A percentile compares a stretch with the other conserved stretches of the same genome.
These are phyloP conservation scores for Arxiozyma telluris DNA, from an alignment of 1,139 yeast genomes.

Conservation along the genomic window DNA sequence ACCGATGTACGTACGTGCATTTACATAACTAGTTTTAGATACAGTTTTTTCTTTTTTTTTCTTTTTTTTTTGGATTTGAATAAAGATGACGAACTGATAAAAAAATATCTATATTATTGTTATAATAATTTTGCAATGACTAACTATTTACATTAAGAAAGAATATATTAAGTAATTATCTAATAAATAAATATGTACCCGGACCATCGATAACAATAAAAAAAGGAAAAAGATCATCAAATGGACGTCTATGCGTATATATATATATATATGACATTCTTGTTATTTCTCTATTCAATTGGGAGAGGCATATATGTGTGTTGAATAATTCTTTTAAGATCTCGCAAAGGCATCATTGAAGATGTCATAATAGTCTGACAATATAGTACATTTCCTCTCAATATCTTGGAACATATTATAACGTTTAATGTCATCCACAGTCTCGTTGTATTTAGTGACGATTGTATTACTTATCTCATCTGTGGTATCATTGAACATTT, in stretches of 20 bases:
- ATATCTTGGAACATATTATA: conserved; percentile 23
- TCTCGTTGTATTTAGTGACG: conserved; percentile 25
- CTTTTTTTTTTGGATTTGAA: too few species aligned
- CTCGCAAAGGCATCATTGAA: conserved; percentile 29
- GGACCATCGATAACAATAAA: background rate
- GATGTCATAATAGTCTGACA: conserved; percentile 21
- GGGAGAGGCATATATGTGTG: background rate
- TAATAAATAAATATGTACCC: background rate
- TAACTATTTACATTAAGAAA: background rate
- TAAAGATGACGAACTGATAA: too few species aligned
- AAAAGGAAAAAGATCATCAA: background rate
- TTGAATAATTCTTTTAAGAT: background rate
- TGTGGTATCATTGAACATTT: conserved; percentile 42
- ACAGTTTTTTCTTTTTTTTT: too few species aligned
- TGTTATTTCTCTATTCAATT: background rate
- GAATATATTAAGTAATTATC: background rate
- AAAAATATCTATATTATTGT: background rate
- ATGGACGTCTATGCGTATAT: background rate
- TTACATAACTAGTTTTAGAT: too few species aligned
- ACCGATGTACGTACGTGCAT: too few species aligned
- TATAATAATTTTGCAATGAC: background rate
- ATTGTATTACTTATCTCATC: conserved; percentile 22
- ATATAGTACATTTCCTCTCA: conserved; percentile 26
- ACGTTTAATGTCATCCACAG: conserved; percentile 26
- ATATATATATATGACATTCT: too few species aligned